A percentile compares a stretch with the other conserved stretches of the same genome.
These are phyloP conservation scores for Aspergillus fumigatus DNA, from an alignment of 2,329 filamentous ascomycete species.

Conservation along the genomic window DNA sequence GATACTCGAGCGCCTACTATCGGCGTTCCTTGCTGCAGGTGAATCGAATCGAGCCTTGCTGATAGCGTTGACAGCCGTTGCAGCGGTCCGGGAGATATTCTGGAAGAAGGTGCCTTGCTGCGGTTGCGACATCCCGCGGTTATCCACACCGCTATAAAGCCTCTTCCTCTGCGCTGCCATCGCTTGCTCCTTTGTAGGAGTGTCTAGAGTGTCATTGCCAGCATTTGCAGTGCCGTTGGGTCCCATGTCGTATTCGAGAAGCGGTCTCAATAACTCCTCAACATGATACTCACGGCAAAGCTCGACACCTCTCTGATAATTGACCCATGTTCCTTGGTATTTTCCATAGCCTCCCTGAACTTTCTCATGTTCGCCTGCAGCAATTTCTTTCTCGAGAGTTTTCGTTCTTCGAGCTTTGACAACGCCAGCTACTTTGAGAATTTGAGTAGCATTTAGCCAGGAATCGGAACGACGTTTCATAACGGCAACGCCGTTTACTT, in stretches of 20 bases:
- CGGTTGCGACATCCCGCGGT: slow-evolving; percentile 56
- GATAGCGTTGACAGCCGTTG: slow-evolving; percentile 89
- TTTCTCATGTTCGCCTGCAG: slow-evolving; percentile 95
- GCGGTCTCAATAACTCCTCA: slow-evolving; percentile 44
- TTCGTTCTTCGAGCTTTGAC: slow-evolving; percentile 98
- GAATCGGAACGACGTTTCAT: slow-evolving; percentile 95
- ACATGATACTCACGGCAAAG: slow-evolving; percentile 73
- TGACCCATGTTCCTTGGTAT: slow-evolving; percentile 98
- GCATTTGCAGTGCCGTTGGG: slow-evolving; percentile 58
- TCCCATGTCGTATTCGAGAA: slow-evolving; percentile 48
- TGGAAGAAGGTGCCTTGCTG: slow-evolving; percentile 89
- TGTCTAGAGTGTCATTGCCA: slow-evolving; percentile 75
- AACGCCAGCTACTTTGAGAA: slow-evolving; percentile 93
- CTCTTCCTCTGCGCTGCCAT: slow-evolving; percentile 94
- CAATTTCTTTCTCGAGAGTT: slow-evolving; percentile 95
- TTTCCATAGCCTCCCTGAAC: slow-evolving; percentile 98
- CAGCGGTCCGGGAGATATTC: slow-evolving; percentile 90
- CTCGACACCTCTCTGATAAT: slow-evolving; percentile 84
- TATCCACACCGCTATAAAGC: slow-evolving; percentile 76
- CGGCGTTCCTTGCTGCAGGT: slow-evolving; percentile 64
- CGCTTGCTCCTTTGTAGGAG: slow-evolving; percentile 96
- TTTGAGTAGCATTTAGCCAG: slow-evolving; percentile 97
- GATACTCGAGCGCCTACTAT: slow-evolving; percentile 62
- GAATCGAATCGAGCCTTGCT: slow-evolving; percentile 95
- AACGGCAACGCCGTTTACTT: slow-evolving; percentile 85